Base-by-base conservation (phyloP, 768 basidiomycete species). In the Agrocybe praecox region DNA sequence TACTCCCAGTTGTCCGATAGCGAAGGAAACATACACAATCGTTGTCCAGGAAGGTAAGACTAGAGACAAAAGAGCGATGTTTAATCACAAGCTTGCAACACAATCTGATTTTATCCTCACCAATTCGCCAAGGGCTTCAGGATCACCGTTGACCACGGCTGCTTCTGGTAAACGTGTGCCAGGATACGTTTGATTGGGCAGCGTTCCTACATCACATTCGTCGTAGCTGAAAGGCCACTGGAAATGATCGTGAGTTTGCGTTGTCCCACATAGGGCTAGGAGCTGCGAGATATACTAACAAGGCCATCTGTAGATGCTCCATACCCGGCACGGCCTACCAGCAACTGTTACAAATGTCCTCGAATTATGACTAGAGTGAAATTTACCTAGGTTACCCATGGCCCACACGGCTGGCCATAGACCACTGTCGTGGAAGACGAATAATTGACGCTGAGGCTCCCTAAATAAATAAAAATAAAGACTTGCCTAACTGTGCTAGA, bases 131-230 rank as follows among this genome's bases (percentile, higher is more conserved):
- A 74, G 69, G 52, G 81, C 69, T 15, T 36, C 65, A 0, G 74
- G 73, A 57, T 80, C 79, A 21, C 78, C 78, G 18, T 70, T 69
- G 40, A 68, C 60, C 46, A 57, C 79, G 6, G 83, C 79, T 21
- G 79, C 76, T 8, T 72, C 58, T 15, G 88, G 89, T 2, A 44
- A 81, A 18, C 60, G 54, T 15, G 71, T 74, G 9, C 84, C 89
- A 48, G 87, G 83, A 61, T 85, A 69, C 8, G 88, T 83, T 69
- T 96, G 94, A 70, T 94, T 94, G 2, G 82, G 76, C 6, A 90
- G 72, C 1, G 92, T 94, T 2, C 92, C 92, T 12, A 91, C 81
- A 67, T 94, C 92, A 67, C 92, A 93, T 2, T 84, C 68, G 52
- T 89, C 85, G 62, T 88, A 89, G 12, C 81, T 78, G 65, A 87